Evolutionary conservation across 768 basidiomycete genomes (phyloP).

Genomic region (Lentinula edodes): DNA sequence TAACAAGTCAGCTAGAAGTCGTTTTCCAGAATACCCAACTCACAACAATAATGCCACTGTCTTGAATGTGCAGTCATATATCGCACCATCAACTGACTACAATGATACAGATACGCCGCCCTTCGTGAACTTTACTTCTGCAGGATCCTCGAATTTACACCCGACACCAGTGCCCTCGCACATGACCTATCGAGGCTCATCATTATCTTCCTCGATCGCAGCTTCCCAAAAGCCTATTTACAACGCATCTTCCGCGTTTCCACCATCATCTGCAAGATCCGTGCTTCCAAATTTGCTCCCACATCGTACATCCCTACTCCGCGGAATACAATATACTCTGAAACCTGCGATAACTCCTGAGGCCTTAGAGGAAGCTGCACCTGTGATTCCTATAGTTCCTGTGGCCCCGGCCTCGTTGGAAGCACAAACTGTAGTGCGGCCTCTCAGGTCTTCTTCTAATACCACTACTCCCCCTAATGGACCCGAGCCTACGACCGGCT

Average conservation of each 20-base stretch:
- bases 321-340: neutral
- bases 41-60: neutral
- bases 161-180: neutral
- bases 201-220: slow-evolving; percentile 7
- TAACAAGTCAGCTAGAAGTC: slow-evolving; percentile 20
- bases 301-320: too few relatives aligned
- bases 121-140: neutral
- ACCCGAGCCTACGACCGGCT: slow-evolving; percentile 16
- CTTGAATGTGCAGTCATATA: neutral
- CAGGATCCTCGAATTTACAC: neutral
- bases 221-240: neutral
- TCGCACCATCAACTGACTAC: neutral
- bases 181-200: neutral
- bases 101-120: neutral
- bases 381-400: too few relatives aligned
- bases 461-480: neutral
- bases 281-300: neutral
- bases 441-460: neutral
- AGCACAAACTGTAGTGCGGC: neutral
- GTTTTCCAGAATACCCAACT: slow-evolving; percentile 5
- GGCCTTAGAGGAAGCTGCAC: neutral
- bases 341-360: neutral
- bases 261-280: neutral
- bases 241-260: neutral
- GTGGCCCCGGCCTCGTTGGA: neutral